Evolutionary conservation across 164 flowering plant genomes (phyloP), one percentile per base, ranked within the genome.

Genomic region (Magnolia officinalis): DNA sequence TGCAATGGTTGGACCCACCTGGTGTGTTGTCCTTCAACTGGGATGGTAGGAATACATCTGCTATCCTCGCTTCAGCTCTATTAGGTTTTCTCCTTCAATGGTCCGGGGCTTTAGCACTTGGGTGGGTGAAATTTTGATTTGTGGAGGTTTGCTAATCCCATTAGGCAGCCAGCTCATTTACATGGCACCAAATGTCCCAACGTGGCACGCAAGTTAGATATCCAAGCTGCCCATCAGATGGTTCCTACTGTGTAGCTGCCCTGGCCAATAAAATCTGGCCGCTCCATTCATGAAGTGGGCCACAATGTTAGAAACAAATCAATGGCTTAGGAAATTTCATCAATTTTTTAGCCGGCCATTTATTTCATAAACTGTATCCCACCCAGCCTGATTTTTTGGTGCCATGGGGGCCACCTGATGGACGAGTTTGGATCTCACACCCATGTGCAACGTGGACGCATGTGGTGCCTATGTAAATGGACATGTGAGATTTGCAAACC

Each of bases 71-170:
- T 24, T 90, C 96, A 11, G 96, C 98, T 65, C 74, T 78, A 20
- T 88, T 93, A 31, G 98, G 98, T 7, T 93, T 93, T 81, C 90
- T 93, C 55, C 89, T 92, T 19, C 98, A 91, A 80, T 88, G 88
- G 91, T 93, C 98, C n/a, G 96, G 96, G 19, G 96, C 98, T 78
- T 81, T 93, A 75, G 93, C 95, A 31, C 91, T 93, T 19, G 98
- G 98, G 98, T 93, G 67, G 83, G 91, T 9, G 45, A 14, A 4
- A 64, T 26, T 55, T 37, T 55, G 18, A 55, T 55, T 55, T 55
- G 61, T 55, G 61, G 16, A 55, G 18, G 61, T 55, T 55, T 10
- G 9, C 61, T 55, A 55, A 55, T 55, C 16, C 4, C 18, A 55
- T 55, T 55, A 55, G 61, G 11, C 18, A 10, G 61, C 61, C 18